Evolutionary conservation across 257 asterid genomes (phyloP), one percentile per base, ranked within the genome.

Genomic region (Solanum bulbocastanum): DNA sequence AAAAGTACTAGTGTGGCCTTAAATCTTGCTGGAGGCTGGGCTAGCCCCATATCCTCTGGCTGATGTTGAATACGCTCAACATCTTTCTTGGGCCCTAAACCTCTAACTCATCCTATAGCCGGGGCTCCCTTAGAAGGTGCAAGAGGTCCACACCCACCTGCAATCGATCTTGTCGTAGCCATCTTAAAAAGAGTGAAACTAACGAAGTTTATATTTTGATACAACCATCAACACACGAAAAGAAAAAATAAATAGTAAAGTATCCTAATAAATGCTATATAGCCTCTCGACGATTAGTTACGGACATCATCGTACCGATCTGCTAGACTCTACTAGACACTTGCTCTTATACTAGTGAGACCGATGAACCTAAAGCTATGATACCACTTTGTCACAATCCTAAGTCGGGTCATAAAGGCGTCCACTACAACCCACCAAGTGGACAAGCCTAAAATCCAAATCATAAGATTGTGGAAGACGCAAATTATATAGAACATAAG

Each of bases 321-420:
- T 1, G 4, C 2, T 52, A 52, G 62, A 6, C n/a, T 52, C 1
- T 6, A 52, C 62, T 52, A 18, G 62, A 18, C 10, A 52, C 62
- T 18, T 52, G 4, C n/a, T 52, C n/a, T 0, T 52, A 1, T 52
- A 18, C 62, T 52, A 16, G 2, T 52, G 10, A 18, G 62, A 18
- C 10, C 3, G 1, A 3, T 18, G 62, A 52, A 52, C 62, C 23
- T 18, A 18, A 52, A 52, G 1, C 62, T 52, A 10, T 52, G 6
- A 18, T 52, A 52, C n/a, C 62, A 52, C 10, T 16, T 4, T 52
- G 10, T 52, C n/a, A 52, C n/a, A 6, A 52, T 3, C 23, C 9
- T 16, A 16, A 2, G 10, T 52, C 4, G 10, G 62, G 10, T 18
- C 4, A 0, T 18, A 4, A 52, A 18, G n/a, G n/a, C 1, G 0